Evolutionary conservation across 2,329 filamentous ascomycete species (phyloP).

Genomic region (Stagonosporopsis rhizophila): DNA sequence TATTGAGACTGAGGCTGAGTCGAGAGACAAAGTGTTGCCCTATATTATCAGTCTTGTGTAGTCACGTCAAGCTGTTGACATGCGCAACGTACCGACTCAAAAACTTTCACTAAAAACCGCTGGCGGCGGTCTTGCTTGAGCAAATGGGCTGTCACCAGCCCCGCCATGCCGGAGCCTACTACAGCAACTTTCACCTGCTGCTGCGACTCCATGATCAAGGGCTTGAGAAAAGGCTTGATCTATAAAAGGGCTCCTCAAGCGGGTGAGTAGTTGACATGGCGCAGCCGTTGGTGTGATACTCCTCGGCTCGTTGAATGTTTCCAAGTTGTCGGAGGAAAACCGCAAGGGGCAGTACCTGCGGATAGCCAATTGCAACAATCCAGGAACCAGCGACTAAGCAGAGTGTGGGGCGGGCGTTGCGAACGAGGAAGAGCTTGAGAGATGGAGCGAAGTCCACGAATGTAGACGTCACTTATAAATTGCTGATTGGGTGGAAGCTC

Average conservation of each 20-base stretch:
- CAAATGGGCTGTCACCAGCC: slow-evolving; percentile 56
- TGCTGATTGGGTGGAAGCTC: slow-evolving; percentile 3
- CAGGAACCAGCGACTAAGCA: neutral
- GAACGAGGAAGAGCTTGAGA: neutral
- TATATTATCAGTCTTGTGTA: slow-evolving; percentile 25
- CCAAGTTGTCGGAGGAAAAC: slow-evolving; percentile 6
- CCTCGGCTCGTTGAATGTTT: slow-evolving; percentile 10
- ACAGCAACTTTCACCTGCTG: slow-evolving; percentile 49
- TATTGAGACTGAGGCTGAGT: slow-evolving; percentile 54
- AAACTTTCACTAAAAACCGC: slow-evolving; percentile 54
- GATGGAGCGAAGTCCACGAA: neutral
- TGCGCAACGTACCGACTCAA: slow-evolving; percentile 52
- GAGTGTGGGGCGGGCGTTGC: neutral
- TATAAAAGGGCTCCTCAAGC: slow-evolving; percentile 1
- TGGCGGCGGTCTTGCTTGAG: slow-evolving; percentile 50
- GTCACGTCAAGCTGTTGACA: neutral
- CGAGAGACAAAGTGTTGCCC: slow-evolving; percentile 55
- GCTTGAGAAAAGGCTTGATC: neutral
- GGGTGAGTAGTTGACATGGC: slow-evolving; percentile 2
- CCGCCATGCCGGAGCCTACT: slow-evolving; percentile 59
- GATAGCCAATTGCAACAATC: neutral
- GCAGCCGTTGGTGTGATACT: neutral
- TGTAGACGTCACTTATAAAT: neutral
- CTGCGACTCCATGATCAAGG: slow-evolving; percentile 16
- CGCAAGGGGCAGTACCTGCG: slow-evolving; percentile 17